Evolutionary conservation across 805 yeast genomes (phyloP).

Genomic region (Limtongia smithiae): DNA sequence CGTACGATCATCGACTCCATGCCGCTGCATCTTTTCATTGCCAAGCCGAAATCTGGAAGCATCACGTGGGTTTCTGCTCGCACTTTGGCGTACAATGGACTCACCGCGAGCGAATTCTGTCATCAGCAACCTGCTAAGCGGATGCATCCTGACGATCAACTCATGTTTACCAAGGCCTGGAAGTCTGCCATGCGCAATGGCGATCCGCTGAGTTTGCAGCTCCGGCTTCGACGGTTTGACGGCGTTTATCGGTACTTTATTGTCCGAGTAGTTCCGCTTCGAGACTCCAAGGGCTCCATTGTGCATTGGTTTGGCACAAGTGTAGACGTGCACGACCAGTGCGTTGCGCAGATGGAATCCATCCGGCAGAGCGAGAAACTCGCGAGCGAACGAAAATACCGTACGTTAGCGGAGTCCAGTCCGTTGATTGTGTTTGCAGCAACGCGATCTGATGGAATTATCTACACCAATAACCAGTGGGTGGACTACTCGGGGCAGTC

Average conservation of each 20-base stretch:
- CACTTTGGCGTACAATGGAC: constrained; percentile 35
- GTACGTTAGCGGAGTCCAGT: constrained; percentile 35
- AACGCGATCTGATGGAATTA: constrained; percentile 32
- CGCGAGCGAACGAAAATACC: constrained; percentile 36
- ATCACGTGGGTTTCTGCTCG: constrained; percentile 37
- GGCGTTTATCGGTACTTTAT: constrained; percentile 35
- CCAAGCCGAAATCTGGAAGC: constrained; percentile 34
- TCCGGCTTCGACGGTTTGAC: constrained; percentile 36
- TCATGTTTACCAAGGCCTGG: constrained; percentile 32
- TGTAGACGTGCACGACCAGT: constrained; percentile 38
- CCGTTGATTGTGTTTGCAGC: constrained; percentile 37
- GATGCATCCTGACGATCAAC: constrained; percentile 36
- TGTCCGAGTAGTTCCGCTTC: constrained; percentile 35
- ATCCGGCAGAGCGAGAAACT: constrained; percentile 32
- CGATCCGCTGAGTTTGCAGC: constrained; percentile 32
- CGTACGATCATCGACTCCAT: constrained; percentile 37
- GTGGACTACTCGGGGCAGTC: constrained; percentile 34
- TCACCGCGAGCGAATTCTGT: constrained; percentile 32
- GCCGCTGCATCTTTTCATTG: constrained; percentile 37
- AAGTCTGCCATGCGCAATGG: constrained; percentile 32
- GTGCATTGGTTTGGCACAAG: constrained; percentile 38
- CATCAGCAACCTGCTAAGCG: constrained; percentile 22
- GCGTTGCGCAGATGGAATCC: constrained; percentile 35
- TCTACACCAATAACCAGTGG: constrained; percentile 38
- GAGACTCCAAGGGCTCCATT: constrained; percentile 34